Base-by-base conservation (phyloP, 768 basidiomycete species). In the Lactifluus hygrophoroides region DNA sequence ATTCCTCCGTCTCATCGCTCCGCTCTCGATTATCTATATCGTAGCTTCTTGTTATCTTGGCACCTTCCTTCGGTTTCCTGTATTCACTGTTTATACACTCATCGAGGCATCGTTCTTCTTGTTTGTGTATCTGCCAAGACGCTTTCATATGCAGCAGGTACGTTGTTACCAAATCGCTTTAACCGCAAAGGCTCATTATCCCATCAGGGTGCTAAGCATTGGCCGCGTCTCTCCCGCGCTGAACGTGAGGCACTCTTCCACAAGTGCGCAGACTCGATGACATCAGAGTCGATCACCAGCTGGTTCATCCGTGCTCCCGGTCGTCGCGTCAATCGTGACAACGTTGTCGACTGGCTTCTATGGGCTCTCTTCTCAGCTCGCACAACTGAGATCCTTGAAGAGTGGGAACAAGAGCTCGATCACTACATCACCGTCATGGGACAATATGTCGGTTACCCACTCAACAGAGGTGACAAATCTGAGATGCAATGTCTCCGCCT, bases 291-390 rank as follows among this genome's bases (percentile, higher is more conserved):
- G 40, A 72, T 75, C 0, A 72, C 73, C 2, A 80, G 78, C 27
- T 87, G 84, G 83, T 85, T 86, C 67, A 67, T 75, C 7, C 71
- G 70, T 5, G 48, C 69, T 1, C 51, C 69, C 27, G 46, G 64
- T 7, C 23, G 46, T 43, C 63, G 47, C 9, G 65, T 80, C 51
- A 74, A 71, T 50, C 75, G 75, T 19, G 74, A 77, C 17, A 83
- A 86, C 58, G 68, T 79, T 40, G 47, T 72, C 5, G 81, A 84
- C 46, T 86, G 84, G 84, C 66, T 86, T n/a, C 71, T 82, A 6
- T 86, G 83, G 83, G 79, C 82, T 0, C 59, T 86, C 23, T 86
- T 84, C 66, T 77, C 77, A 1, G 68, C 73, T 3, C 69, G 75
- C 5, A 65, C 69, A 28, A 65, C 70, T 5, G 65, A 70, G 10